Evolutionary conservation across 768 basidiomycete genomes (phyloP).

Genomic region (Agrocybe praecox): DNA sequence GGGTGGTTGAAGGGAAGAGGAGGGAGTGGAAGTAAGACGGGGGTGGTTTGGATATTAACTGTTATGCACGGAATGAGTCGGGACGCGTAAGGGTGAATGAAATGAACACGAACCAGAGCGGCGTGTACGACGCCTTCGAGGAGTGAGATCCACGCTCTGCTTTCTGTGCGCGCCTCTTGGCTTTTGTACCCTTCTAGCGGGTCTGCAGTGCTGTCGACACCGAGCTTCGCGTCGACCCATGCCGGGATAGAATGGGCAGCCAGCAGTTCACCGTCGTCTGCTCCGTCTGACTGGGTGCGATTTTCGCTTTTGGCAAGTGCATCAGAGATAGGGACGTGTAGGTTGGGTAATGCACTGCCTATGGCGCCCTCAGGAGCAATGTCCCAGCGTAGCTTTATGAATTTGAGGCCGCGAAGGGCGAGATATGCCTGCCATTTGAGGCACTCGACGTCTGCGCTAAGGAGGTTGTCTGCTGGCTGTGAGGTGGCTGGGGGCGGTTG

Average conservation of each 20-base stretch:
- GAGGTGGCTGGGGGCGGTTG: conserved; percentile 42
- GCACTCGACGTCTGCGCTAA: conserved; percentile 83
- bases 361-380: conserved; percentile 70
- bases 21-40: conserved; percentile 45
- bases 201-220: conserved; percentile 35
- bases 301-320: conserved; percentile 23
- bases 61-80: conserved; percentile 8
- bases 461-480: conserved; percentile 27
- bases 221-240: conserved; percentile 67
- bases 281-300: conserved; percentile 22
- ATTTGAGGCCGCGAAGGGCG: conserved; percentile 60
- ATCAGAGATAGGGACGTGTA: conserved; percentile 53
- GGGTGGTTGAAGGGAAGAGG: conserved; percentile 36
- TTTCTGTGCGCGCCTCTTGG: conserved; percentile 64
- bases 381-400: conserved; percentile 65
- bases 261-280: conserved; percentile 51
- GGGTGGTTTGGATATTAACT: conserved; percentile 54
- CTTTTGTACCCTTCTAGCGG: conserved; percentile 71
- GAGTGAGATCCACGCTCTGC: conserved; percentile 80
- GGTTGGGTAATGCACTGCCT: conserved; percentile 67
- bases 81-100: neutral
- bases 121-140: conserved; percentile 80
- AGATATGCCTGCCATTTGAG: conserved; percentile 90
- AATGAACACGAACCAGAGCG: conserved; percentile 55
- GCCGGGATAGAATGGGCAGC: conserved; percentile 68